Evolutionary conservation across 306 rosid species (phyloP).

Genomic region (Mucuna pruriens): DNA sequence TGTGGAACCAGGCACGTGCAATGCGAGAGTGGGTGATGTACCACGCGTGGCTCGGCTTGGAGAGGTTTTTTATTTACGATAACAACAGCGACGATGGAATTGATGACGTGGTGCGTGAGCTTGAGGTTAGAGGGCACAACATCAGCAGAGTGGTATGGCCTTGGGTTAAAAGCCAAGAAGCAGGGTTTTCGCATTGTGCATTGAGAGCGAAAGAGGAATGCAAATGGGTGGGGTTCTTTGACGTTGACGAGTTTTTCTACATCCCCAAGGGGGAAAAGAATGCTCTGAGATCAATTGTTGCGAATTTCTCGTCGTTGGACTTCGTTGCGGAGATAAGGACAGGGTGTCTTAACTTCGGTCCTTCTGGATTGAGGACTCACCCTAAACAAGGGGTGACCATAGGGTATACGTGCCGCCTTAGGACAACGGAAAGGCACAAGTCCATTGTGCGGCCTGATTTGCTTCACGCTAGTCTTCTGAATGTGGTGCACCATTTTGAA

Average conservation of each 20-base stretch:
- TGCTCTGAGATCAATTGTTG: constrained; percentile 49
- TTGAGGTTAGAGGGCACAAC: constrained; percentile 50
- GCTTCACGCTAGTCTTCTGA: constrained; percentile 63
- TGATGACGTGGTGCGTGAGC: constrained; percentile 53
- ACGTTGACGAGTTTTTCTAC: constrained; percentile 80
- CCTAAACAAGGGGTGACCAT: constrained; percentile 64
- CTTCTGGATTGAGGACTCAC: constrained; percentile 64
- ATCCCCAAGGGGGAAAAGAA: constrained; percentile 44
- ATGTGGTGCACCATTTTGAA: constrained; percentile 80
- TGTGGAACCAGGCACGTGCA: constrained; percentile 84
- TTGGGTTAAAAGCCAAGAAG: constrained; percentile 86
- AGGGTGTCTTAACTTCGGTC: constrained; percentile 76
- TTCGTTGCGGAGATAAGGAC: constrained; percentile 70
- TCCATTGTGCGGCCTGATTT: constrained; percentile 67
- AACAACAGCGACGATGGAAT: constrained; percentile 79
- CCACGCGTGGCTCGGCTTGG: constrained; percentile 85
- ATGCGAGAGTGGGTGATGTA: constrained; percentile 76
- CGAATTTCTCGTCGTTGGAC: constrained; percentile 44
- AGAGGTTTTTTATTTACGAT: constrained; percentile 81
- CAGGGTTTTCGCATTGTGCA: constrained; percentile 90
- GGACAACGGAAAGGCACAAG: constrained; percentile 65
- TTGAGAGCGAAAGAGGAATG: constrained; percentile 72
- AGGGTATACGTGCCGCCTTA: constrained; percentile 83
- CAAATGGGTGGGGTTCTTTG: constrained; percentile 87
- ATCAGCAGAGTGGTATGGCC: constrained; percentile 73